Percentiles rank a stretch among this genome's conserved stretches.
phyloP scores from a whole-genome alignment of 495 filamentous ascomycete genomes.

The Durotheca rogersii region DNA sequence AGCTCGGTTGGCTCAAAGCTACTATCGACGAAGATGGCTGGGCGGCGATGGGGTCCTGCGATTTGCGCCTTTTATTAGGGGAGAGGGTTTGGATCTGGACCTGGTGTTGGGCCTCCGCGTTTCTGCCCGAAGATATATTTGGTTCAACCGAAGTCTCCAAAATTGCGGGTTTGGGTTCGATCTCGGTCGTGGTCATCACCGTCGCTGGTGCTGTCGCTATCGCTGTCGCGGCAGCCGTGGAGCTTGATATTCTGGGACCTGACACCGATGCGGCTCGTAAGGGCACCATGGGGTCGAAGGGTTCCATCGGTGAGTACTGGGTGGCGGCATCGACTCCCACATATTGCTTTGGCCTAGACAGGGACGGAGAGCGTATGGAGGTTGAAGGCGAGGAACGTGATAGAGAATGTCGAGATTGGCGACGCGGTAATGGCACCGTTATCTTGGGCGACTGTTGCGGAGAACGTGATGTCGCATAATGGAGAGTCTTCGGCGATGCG shows the following conservation, averaged over 20 bases:
- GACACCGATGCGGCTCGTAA: constrained; percentile 34
- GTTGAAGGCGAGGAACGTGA: constrained; percentile 40
- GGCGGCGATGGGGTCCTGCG: constrained; percentile 54
- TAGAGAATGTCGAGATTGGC: constrained; percentile 43
- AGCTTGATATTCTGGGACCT: constrained; percentile 33
- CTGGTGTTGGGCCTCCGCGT: constrained; percentile 32
- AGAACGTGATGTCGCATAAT: constrained; percentile 49
- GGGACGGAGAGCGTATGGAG: constrained; percentile 39
- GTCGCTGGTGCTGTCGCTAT: constrained; percentile 20
- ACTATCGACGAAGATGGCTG: constrained; percentile 52
- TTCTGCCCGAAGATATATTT: constrained; percentile 43
- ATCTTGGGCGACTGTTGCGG: constrained; percentile 48
- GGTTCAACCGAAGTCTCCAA: constrained; percentile 11
- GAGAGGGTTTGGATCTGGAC: constrained; percentile 38
- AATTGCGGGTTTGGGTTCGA: constrained; percentile 40
- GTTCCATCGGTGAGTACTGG: constrained; percentile 58
- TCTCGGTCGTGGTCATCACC: constrained; percentile 28
- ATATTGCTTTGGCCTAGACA: constrained; percentile 45
- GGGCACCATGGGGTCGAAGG: constrained; percentile 41
- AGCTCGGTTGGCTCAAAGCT: constrained; percentile 27
- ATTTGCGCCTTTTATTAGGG: constrained; percentile 47
- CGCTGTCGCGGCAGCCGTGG: constrained; percentile 21
- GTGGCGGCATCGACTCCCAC: constrained; percentile 57
- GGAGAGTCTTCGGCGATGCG: constrained; percentile 49
- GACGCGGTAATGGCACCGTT: constrained; percentile 46